Percentiles rank a stretch among this genome's conserved stretches.
Evolutionary conservation across 805 yeast species (phyloP).

Genomic region (Kregervanrija delftensis): DNA sequence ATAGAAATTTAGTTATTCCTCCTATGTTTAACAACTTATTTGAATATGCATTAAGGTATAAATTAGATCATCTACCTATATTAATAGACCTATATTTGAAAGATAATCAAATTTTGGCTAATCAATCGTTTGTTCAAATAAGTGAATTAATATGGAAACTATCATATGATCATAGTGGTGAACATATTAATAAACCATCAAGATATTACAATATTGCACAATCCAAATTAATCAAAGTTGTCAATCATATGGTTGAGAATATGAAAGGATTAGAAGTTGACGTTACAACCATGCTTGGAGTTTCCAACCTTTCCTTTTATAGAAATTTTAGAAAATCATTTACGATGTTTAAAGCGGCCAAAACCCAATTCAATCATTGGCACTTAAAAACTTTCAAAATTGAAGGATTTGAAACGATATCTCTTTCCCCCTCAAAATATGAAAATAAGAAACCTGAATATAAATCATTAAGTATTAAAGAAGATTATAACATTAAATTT

Average conservation of each 20-base stretch:
- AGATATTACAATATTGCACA: slow-evolving; percentile 19
- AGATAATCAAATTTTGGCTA: slow-evolving; percentile 8
- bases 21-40: slow-evolving; percentile 24
- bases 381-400: slow-evolving; percentile 25
- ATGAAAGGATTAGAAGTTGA: slow-evolving; percentile 15
- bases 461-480: slow-evolving; percentile 12
- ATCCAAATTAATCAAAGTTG: slow-evolving; percentile 16
- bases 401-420: slow-evolving; percentile 24
- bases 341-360: slow-evolving; percentile 22
- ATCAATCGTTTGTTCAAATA: slow-evolving; percentile 16
- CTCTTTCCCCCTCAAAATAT: slow-evolving; percentile 3
- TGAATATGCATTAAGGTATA: slow-evolving; percentile 18
- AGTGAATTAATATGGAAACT: slow-evolving; percentile 26
- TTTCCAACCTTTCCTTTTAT: slow-evolving; percentile 21
- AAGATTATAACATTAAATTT: slow-evolving; percentile 23
- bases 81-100: slow-evolving; percentile 15
- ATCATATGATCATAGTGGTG: slow-evolving; percentile 25
- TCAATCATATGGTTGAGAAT: slow-evolving; percentile 15
- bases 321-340: slow-evolving; percentile 18
- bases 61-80: slow-evolving; percentile 15
- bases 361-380: slow-evolving; percentile 27
- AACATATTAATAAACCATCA: slow-evolving; percentile 16
- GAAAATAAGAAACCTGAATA: slow-evolving; percentile 9
- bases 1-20: slow-evolving; percentile 19
- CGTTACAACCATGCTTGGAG: slow-evolving; percentile 24